Evolutionary conservation across 495 filamentous ascomycete species (phyloP), one percentile per base, ranked within the genome.

Genomic region (Endocarpon pusillum): DNA sequence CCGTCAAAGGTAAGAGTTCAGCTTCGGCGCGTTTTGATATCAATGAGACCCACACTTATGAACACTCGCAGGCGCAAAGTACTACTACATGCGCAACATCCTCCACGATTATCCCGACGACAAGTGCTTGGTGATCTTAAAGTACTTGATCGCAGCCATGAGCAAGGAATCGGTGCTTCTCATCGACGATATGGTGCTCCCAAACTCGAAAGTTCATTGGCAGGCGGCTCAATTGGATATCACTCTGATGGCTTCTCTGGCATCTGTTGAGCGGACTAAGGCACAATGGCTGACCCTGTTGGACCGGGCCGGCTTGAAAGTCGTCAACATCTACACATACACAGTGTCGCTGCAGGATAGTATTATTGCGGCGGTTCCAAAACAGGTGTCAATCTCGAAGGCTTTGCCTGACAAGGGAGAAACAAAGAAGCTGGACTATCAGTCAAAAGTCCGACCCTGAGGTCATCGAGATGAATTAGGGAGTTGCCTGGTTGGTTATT

Each of bases 91-190:
- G 21, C 59, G 61, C 14, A 47, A 52, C 19, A 45, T 69, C 12
- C 36, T 71, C 6, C 62, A 68, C 26, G 61, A 67, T 42, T 66
- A 59, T 57, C 49, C 53, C 1, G 60, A 67, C 32, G 54, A 64
- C 14, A 45, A 45, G 23, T 55, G 50, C 15, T 31, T 38, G 2
- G 38, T 36, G 21, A 61, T 69, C 7, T 45, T 70, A 3, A 34
- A 38, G 1, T 36, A 46, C 12, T 47, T 46, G 5, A 45, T 42
- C 6, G 20, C 40, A 8, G 54, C 48, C 4, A 55, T 61, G 54
- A 32, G 34, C n/a, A 21, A 41, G 2, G 45, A 55, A 31, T 59
- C 55, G 4, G 30, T 50, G 7, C 34, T 62, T 6, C 22, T 58
- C 19, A 43, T 61, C 29, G 54, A 62, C 29, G 55, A 56, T 42